Conservation (phyloP, 768 basidiomycete genomes). For the Cubamyces sp. region DNA sequence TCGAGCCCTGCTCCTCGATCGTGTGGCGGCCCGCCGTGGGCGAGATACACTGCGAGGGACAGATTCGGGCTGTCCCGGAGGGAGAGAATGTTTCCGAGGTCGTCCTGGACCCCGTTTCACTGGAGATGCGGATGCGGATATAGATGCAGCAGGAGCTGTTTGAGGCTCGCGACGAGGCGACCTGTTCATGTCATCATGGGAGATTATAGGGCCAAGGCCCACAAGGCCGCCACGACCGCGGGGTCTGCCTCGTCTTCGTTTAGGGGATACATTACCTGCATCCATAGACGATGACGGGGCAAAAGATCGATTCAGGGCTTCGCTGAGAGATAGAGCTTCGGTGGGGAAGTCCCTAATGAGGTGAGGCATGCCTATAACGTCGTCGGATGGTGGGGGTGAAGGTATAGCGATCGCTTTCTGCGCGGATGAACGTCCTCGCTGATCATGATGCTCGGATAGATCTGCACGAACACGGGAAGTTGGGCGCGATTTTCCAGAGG, state of each 20-base stretch:
- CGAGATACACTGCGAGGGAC: background rate
- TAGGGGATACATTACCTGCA: background rate
- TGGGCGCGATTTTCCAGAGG: too few relatives aligned
- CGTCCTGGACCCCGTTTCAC: slow-evolving; percentile 15
- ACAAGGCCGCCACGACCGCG: background rate
- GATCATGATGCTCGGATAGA: background rate
- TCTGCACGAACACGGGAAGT: background rate
- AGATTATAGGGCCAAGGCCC: background rate
- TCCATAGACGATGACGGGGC: background rate
- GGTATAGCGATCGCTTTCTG: background rate
- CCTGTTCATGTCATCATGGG: background rate
- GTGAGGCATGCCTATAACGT: background rate
- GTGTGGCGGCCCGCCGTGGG: background rate
- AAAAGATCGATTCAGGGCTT: slow-evolving; percentile 16
- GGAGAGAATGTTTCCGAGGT: slow-evolving; percentile 13
- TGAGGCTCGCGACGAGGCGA: background rate
- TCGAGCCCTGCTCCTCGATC: background rate
- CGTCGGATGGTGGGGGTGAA: slow-evolving; percentile 8
- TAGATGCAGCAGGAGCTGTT: background rate
- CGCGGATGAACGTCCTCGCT: background rate
- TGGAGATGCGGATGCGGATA: background rate
- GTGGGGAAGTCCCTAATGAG: background rate
- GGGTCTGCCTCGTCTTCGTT: slow-evolving; percentile 11
- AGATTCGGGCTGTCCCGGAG: background rate
- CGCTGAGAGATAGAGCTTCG: background rate